A percentile compares a stretch with the other conserved stretches of the same genome.
These are phyloP conservation scores for Collybia mongolica DNA, from an alignment of 768 basidiomycete species.

Conservation along the genomic window DNA sequence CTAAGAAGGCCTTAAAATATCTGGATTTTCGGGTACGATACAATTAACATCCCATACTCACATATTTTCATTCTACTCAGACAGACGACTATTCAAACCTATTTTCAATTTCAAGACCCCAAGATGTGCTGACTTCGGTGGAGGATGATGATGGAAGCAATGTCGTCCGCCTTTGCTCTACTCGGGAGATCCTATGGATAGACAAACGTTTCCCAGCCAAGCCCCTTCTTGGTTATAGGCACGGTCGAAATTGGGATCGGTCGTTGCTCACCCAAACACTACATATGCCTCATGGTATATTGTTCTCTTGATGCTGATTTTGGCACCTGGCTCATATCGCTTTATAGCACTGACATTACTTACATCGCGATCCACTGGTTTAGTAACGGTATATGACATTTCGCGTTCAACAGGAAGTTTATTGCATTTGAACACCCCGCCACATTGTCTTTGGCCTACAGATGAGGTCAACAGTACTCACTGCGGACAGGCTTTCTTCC, in stretches of 20 bases:
- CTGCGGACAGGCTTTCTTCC: slow-evolving; percentile 32
- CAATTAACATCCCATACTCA: neutral
- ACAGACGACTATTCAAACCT: slow-evolving; percentile 25
- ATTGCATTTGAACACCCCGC: slow-evolving; percentile 41
- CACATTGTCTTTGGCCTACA: slow-evolving; percentile 41
- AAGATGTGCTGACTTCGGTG: slow-evolving; percentile 52
- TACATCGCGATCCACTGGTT: slow-evolving; percentile 54
- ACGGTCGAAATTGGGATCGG: slow-evolving; percentile 60
- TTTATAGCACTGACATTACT: slow-evolving; percentile 53
- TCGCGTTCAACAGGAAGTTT: slow-evolving; percentile 37
- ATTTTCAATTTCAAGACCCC: slow-evolving; percentile 29
- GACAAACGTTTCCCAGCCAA: slow-evolving; percentile 57
- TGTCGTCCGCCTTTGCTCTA: slow-evolving; percentile 56
- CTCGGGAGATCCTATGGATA: slow-evolving; percentile 65
- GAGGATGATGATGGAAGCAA: slow-evolving; percentile 41
- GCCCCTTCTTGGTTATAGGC: slow-evolving; percentile 62
- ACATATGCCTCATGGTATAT: slow-evolving; percentile 26
- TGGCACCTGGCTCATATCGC: neutral
- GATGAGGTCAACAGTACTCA: slow-evolving; percentile 19
- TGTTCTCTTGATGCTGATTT: neutral
- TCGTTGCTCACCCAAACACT: slow-evolving; percentile 45
- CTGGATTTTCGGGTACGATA: slow-evolving; percentile 59
- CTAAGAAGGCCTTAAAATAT: slow-evolving; percentile 37
- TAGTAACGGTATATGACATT: slow-evolving; percentile 68
- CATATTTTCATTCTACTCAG: slow-evolving; percentile 20